A percentile compares a stretch with the other conserved stretches of the same genome.
These are phyloP conservation scores for Phytophthora citricola DNA, from an alignment of 352 stramenopile species.

Conservation along the genomic window DNA sequence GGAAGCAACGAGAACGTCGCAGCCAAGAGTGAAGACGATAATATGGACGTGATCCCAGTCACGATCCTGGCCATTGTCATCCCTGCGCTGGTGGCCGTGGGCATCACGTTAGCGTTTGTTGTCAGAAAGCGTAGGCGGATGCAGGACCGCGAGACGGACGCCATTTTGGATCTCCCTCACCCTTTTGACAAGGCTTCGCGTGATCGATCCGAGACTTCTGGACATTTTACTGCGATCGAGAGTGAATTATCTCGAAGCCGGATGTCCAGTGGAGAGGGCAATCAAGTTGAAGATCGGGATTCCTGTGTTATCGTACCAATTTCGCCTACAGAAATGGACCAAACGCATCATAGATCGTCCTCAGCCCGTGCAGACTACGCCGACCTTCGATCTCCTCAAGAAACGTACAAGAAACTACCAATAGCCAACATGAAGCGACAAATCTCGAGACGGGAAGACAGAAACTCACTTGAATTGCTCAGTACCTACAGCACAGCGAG, in stretches of 20 bases:
- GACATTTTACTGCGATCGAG: conserved; percentile 31
- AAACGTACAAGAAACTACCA: background rate
- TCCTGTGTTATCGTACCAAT: conserved; percentile 23
- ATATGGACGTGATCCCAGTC: conserved; percentile 15
- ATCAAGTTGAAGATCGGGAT: conserved; percentile 21
- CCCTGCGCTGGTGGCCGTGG: conserved; percentile 19
- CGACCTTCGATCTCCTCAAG: conserved; percentile 27
- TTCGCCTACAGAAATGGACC: conserved; percentile 14
- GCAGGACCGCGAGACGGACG: conserved; percentile 27
- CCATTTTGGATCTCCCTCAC: conserved; percentile 32
- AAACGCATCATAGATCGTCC: conserved; percentile 4
- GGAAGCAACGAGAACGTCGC: conserved; percentile 16
- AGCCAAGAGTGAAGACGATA: background rate
- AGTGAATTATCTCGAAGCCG: conserved; percentile 38
- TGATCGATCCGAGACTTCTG: conserved; percentile 29
- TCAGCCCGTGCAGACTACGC: conserved; percentile 21
- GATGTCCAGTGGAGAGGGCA: conserved; percentile 18
- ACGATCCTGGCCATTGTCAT: conserved; percentile 34
- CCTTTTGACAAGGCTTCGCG: conserved; percentile 28
- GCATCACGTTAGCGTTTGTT: conserved; percentile 20
- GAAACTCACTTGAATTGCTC: conserved; percentile 28
- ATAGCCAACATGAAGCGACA: conserved; percentile 9
- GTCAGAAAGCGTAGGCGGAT: conserved; percentile 25
- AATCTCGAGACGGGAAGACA: conserved; percentile 17
- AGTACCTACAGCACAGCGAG: conserved; percentile 24